phyloP scores from a whole-genome alignment of 257 asterid genomes.

The Solanum habrochaites region DNA sequence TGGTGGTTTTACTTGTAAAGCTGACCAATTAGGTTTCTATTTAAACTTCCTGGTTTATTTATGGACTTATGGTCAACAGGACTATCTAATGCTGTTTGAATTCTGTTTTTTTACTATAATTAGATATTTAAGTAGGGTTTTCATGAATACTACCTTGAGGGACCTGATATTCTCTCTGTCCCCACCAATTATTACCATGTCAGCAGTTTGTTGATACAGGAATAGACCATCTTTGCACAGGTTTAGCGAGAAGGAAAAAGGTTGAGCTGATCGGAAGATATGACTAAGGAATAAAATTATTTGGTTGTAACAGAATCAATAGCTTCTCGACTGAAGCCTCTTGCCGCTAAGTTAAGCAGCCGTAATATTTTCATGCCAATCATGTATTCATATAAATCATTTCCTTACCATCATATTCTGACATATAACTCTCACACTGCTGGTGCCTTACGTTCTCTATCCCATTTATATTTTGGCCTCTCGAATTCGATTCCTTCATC shows the following conservation, averaged over 20 bases:
- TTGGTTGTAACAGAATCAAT: neutral
- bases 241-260: neutral
- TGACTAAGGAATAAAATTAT: neutral
- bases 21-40: neutral
- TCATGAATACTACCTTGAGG: neutral
- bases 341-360: neutral
- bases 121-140: neutral
- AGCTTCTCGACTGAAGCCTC: neutral
- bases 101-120: neutral
- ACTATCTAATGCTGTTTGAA: neutral
- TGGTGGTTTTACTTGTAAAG: neutral
- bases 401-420: neutral
- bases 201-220: neutral
- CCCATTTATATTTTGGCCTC: neutral
- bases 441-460: neutral
- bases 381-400: neutral
- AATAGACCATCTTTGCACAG: neutral
- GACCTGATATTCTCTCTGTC: neutral
- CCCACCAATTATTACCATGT: neutral
- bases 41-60: neutral
- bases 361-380: neutral
- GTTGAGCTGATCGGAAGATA: neutral
- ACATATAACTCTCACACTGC: neutral
- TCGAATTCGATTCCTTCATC: neutral
- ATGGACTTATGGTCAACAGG: neutral